phyloP scores from a whole-genome alignment of 805 yeast genomes.

The Candida ovalis region DNA sequence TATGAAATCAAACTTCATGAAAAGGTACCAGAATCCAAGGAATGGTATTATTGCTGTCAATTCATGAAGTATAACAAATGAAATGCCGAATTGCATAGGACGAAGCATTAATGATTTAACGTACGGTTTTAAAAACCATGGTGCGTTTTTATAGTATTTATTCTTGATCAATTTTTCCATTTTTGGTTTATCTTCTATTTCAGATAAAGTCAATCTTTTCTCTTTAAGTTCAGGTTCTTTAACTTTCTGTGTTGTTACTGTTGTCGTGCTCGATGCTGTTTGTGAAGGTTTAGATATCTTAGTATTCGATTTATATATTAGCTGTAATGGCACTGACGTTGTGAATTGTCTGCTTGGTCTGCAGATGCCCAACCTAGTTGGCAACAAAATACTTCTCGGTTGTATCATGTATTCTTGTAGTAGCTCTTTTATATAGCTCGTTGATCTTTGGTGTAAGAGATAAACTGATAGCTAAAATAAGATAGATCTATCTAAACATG shows the following conservation, averaged over 20 bases:
- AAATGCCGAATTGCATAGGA: constrained; percentile 37
- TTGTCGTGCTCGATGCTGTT: neutral
- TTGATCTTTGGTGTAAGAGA: no score
- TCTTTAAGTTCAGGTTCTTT: constrained; percentile 16
- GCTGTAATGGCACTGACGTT: neutral
- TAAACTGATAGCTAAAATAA: no score
- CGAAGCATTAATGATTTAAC: constrained; percentile 27
- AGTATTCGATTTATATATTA: constrained; percentile 26
- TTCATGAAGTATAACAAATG: constrained; percentile 50
- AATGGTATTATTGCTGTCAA: constrained; percentile 51
- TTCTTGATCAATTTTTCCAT: constrained; percentile 25
- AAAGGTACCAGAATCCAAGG: constrained; percentile 45
- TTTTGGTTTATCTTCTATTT: constrained; percentile 6
- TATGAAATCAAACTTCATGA: constrained; percentile 39
- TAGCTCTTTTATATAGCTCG: no score
- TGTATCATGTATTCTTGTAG: neutral
- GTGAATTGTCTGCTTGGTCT: constrained; percentile 3
- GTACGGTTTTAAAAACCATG: constrained; percentile 30
- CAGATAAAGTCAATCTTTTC: neutral
- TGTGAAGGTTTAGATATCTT: constrained; percentile 10
- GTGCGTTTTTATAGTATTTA: constrained; percentile 30
- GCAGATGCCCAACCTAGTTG: neutral
- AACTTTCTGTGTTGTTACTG: constrained; percentile 7
- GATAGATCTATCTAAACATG: no score
- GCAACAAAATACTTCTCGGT: neutral